Base-by-base conservation (phyloP, 352 stramenopile species). In the Globisporangium carolinianum region DNA sequence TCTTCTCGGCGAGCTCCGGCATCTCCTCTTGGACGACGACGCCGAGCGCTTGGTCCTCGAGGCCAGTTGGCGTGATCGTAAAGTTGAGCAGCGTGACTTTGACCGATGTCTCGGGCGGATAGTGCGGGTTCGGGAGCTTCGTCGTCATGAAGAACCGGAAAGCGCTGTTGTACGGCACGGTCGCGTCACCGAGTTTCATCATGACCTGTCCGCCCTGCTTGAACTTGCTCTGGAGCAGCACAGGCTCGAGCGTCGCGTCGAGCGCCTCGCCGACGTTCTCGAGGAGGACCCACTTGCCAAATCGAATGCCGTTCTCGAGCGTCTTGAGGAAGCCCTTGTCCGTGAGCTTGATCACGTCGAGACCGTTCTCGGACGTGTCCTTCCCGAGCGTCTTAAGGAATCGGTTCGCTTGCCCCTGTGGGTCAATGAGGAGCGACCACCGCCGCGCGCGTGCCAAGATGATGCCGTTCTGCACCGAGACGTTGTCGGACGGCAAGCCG, bases 111-210 rank as follows among this genome's bases (percentile, higher is more conserved):
- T 97, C 91, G 0, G 91, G 91, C 4, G 91, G 84, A 52, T 97
- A 97, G 65, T 97, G 91, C 8, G 91, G 91, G 58, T 97, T 97
- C 5, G 86, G 83, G 36, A 97, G 72, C 64, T 97, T 97, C 9
- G 91, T 97, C 3, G 91, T 97, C 79, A 97, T 96, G 69, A 94
- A 97, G 62, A 97, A 97, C 0, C 85, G 76, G 57, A 97, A 97
- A 1, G 71, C 69, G 14, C 79, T 57, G 65, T 97, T 96, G 73
- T 96, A 97, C 7, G 90, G 90, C 41, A 97, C 92, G 0, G 86
- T 97, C 11, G 82, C 80, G 56, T 97, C 91, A 1, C 91, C 91
- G 7, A 97, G 85, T 63, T 95, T 94, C 75, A 97, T 97, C 79
- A 97, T 97, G 15, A 96, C 63, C 57, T 96, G 92, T 0, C 88